Evolutionary conservation across 2,329 filamentous ascomycete genomes (phyloP), one percentile per base, ranked within the genome.

Genomic region (Apiospora sp.): DNA sequence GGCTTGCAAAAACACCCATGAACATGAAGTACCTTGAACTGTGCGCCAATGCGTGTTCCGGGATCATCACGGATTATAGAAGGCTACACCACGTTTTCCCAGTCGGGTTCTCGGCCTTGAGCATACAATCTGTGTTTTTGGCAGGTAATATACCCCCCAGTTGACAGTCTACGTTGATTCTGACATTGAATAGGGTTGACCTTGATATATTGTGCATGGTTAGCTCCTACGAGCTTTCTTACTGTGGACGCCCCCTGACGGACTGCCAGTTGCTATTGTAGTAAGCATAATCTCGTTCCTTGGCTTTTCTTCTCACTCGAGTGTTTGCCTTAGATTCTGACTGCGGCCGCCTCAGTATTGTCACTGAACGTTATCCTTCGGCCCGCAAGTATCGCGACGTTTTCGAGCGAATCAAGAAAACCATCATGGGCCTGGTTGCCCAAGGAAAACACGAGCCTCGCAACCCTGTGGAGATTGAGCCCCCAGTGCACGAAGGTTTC

Each of bases 321-420:
- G 24, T 19, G 22, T 5, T 14, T 6, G 37, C 10, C 10, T 41
- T 41, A 7, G 2, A 41, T 70, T 12, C 68, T 70, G 16, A 70
- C 8, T 4, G 8, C 19, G 27, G 16, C 34, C 16, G 48, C 44
- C n/a, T n/a, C 46, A 70, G 68, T 58, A 79, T 81, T 71, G 77
- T 81, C 43, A 78, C 79, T 1, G 79, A 80, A 58, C 79, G 79
- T 1, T 81, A 80, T 49, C 78, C 79, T 3, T 80, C 78, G 8
- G 79, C 79, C 1, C 74, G 78, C 30, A 80, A 79, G 67, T 81
- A 81, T 48, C 77, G 79, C 5, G 79, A 81, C 72, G 75, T 80
- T 1, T 81, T 81, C 51, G 79, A 81, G 74, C 78, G 79, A 12
- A 79, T 81, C 34, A 80, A 78, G 69, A 75, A 76, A 44, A 75